These are phyloP conservation scores for Aphanocladium album DNA, from an alignment of 2,329 filamentous ascomycete species.

Conservation along the genomic window DNA sequence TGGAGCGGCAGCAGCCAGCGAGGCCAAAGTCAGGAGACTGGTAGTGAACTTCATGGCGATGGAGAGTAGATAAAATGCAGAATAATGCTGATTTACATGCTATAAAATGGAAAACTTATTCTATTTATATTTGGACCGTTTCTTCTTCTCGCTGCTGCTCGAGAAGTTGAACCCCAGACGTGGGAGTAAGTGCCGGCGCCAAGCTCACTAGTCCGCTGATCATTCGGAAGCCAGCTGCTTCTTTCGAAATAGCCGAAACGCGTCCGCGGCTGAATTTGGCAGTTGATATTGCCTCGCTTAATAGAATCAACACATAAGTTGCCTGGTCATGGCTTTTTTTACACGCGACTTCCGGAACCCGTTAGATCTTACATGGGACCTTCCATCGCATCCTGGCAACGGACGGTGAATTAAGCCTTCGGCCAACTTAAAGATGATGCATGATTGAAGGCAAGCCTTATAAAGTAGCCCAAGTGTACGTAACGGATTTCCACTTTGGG, in stretches of 20 bases:
- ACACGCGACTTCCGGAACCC: background rate
- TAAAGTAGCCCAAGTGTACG: no score
- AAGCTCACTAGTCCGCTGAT: background rate
- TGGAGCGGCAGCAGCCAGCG: slow-evolving; percentile 31
- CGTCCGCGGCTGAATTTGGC: background rate
- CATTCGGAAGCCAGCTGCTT: background rate
- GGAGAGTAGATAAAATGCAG: background rate
- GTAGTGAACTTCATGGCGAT: slow-evolving; percentile 36
- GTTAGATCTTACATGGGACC: background rate
- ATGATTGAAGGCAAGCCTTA: no score
- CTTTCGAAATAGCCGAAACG: background rate
- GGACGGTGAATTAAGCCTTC: no score
- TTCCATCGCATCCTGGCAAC: background rate
- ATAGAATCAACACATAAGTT: background rate
- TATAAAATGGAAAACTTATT: background rate
- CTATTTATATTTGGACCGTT: background rate
- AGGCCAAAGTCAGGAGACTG: slow-evolving; percentile 29
- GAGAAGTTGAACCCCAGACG: background rate
- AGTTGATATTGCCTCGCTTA: background rate
- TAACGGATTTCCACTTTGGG: no score
- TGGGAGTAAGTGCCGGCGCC: background rate
- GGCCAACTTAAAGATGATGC: no score
- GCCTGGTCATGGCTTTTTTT: background rate
- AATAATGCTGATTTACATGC: background rate
- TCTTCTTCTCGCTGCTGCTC: no score